A percentile compares a stretch with the other conserved stretches of the same genome.
phyloP scores from a whole-genome alignment of 257 asterid species.

The Nicotiana noctiflora region DNA sequence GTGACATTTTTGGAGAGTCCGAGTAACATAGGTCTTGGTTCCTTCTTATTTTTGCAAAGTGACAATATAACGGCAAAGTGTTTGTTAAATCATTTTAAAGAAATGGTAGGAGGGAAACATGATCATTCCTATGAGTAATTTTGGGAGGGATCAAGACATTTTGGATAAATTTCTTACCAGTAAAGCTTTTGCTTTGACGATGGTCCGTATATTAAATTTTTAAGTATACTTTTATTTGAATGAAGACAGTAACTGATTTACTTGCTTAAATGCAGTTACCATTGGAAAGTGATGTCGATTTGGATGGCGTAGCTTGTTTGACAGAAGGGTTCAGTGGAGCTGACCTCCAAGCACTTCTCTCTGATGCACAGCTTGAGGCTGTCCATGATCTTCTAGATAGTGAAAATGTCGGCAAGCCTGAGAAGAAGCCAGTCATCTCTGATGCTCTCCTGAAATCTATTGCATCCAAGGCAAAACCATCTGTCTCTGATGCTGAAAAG shows the following conservation, averaged over 20 bases:
- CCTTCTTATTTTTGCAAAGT: neutral
- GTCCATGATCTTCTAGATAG: conserved; percentile 64
- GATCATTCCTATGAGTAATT: neutral
- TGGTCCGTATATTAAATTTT: neutral
- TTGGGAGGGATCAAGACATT: neutral
- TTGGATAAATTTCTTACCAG: neutral
- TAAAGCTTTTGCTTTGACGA: neutral
- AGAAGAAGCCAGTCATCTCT: conserved; percentile 60
- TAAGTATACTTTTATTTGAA: neutral
- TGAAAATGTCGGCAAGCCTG: conserved; percentile 29
- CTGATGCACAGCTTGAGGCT: conserved; percentile 91
- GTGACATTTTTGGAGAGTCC: too few species aligned
- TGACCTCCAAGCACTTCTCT: conserved; percentile 91
- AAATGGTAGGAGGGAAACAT: neutral
- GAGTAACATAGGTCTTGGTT: neutral
- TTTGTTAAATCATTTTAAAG: neutral
- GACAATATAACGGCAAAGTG: neutral
- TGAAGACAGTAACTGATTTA: neutral
- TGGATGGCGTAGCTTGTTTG: conserved; percentile 49
- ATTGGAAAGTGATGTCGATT: conserved; percentile 61
- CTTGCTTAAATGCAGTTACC: conserved; percentile 48
- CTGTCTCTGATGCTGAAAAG: conserved; percentile 84
- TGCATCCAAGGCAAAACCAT: conserved; percentile 70
- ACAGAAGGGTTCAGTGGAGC: conserved; percentile 98
- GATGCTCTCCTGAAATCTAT: conserved; percentile 50